phyloP scores from a whole-genome alignment of 768 basidiomycete genomes.

The Galerina sulciceps region DNA sequence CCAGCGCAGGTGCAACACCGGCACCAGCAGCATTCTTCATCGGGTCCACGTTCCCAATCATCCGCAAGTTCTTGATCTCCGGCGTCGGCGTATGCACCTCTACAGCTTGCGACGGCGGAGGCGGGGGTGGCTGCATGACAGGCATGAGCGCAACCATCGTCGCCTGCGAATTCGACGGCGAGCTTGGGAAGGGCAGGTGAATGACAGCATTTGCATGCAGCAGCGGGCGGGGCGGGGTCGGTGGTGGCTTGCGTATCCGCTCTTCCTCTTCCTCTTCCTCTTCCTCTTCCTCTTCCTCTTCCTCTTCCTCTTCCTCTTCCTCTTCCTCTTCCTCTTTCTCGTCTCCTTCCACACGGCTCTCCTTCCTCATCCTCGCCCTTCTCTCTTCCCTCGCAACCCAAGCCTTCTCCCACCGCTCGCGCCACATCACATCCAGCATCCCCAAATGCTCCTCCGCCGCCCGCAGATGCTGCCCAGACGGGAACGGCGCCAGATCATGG shows the following conservation, averaged over 20 bases:
- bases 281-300: too few species aligned
- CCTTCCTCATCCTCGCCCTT: constrained; percentile 10
- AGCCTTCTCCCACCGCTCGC: constrained; percentile 41
- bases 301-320: too few species aligned
- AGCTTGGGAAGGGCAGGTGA: constrained; percentile 77
- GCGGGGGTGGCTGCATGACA: constrained; percentile 44
- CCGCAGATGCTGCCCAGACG: constrained; percentile 64
- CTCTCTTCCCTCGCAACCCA: constrained; percentile 28
- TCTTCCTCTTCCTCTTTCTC: too few species aligned
- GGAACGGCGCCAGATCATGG: constrained; percentile 80
- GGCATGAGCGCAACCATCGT: constrained; percentile 65
- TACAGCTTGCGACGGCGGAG: constrained; percentile 1
- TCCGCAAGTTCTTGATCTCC: constrained; percentile 19
- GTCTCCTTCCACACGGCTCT: constrained; percentile 7
- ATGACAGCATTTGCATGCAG: constrained; percentile 74
- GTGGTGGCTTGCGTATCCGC: constrained; percentile 29
- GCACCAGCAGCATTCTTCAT: constrained; percentile 16
- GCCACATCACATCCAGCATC: constrained; percentile 71
- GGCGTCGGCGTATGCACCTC: constrained; percentile 2
- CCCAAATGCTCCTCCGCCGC: constrained; percentile 78
- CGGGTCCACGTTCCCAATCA: constrained; percentile 15
- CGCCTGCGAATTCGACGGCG: constrained; percentile 54
- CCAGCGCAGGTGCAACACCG: background rate
- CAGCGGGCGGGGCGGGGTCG: constrained; percentile 58
- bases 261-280: constrained; percentile 28